Evolutionary conservation across 2,329 filamentous ascomycete species (phyloP).

Genomic region (Penicillium brevicompactum): DNA sequence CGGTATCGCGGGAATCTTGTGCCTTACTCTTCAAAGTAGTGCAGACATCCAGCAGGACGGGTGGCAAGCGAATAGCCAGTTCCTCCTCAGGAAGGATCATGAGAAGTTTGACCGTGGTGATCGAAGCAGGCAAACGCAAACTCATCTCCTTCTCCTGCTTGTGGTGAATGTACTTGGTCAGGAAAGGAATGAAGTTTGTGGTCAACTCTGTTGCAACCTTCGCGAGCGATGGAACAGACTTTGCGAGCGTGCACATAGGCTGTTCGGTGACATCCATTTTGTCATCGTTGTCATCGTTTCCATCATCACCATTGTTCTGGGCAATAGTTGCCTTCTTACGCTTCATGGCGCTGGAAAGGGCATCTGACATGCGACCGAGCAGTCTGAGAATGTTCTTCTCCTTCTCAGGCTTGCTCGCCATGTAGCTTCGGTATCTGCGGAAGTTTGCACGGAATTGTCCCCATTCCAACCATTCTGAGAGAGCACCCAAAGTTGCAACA

Average conservation of each 20-base stretch:
- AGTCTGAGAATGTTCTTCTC: conserved; percentile 86
- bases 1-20: conserved; percentile 86
- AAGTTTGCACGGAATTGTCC: conserved; percentile 84
- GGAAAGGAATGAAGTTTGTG: conserved; percentile 73
- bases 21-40: conserved; percentile 89
- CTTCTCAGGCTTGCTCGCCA: conserved; percentile 76
- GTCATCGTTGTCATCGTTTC: conserved; percentile 14
- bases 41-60: conserved; percentile 86
- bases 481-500: conserved; percentile 73
- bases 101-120: conserved; percentile 85
- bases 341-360: conserved; percentile 61
- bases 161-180: conserved; percentile 84
- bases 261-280: conserved; percentile 29
- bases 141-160: conserved; percentile 96
- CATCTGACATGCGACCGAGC: conserved; percentile 78
- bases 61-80: conserved; percentile 73
- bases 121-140: conserved; percentile 83
- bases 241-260: conserved; percentile 54
- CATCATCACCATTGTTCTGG: conserved; percentile 27
- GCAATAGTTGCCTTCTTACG: conserved; percentile 25
- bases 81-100: conserved; percentile 74
- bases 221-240: conserved; percentile 65
- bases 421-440: conserved; percentile 78
- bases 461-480: conserved; percentile 83
- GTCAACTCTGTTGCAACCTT: conserved; percentile 74